These are phyloP conservation scores for Melanopsichium pennsylvanicum DNA, from an alignment of 1,284 basidiomycete genomes.

Conservation along the genomic window DNA sequence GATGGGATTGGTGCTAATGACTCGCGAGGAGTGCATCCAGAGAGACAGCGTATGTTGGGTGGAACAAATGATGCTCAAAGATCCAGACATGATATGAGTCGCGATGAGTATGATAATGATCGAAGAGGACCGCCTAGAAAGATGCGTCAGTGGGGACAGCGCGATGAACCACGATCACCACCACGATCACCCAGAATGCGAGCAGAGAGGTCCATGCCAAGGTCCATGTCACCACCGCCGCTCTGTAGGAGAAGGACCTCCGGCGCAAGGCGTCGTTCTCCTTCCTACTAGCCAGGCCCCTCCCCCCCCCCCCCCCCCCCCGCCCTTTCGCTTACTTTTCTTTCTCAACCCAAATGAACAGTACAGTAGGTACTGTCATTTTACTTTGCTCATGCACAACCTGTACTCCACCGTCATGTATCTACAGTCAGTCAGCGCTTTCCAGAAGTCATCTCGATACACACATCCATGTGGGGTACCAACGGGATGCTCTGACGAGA, in stretches of 20 bases:
- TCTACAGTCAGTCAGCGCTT: too few species aligned
- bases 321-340: too few species aligned
- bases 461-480: too few species aligned
- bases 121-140: background rate
- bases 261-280: conserved; percentile 8
- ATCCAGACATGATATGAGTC: background rate
- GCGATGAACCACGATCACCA: background rate
- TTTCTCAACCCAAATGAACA: too few species aligned
- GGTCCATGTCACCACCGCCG: conserved; percentile 9
- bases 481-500: too few species aligned
- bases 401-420: too few species aligned
- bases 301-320: too few species aligned
- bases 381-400: too few species aligned
- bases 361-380: too few species aligned
- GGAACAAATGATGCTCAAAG: background rate
- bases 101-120: background rate
- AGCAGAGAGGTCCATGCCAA: conserved; percentile 5
- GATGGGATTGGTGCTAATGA: too few species aligned
- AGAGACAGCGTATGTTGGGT: conserved; percentile 3
- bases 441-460: too few species aligned
- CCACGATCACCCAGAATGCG: background rate
- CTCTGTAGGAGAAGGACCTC: conserved; percentile 6
- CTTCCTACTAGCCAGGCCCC: conserved; percentile 18
- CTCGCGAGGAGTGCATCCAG: conserved; percentile 11
- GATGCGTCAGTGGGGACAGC: conserved; percentile 15